Evolutionary conservation across 768 basidiomycete species (phyloP).

Genomic region (Russula olivacea): DNA sequence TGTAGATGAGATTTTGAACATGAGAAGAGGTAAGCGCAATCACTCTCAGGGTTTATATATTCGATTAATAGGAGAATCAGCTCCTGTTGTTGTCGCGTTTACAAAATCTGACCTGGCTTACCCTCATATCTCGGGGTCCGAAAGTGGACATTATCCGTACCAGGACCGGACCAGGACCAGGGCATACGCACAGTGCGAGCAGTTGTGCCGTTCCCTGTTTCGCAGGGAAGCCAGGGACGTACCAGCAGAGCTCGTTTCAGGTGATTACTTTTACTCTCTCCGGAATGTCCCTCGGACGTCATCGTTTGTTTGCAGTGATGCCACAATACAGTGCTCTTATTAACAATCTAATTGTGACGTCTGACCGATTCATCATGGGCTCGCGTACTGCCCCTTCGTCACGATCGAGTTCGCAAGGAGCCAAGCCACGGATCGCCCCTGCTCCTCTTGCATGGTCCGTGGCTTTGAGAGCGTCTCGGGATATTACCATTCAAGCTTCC

Average conservation of each 20-base stretch:
- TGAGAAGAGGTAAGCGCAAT: neutral
- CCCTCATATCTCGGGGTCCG: neutral
- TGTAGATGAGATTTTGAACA: neutral
- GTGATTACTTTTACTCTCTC: neutral
- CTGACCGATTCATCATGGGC: neutral
- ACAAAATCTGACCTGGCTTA: neutral
- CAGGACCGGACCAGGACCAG: neutral
- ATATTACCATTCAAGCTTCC: constrained; percentile 1
- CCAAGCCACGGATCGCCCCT: neutral
- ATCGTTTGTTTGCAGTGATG: neutral
- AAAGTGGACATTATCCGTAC: neutral
- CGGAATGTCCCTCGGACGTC: neutral
- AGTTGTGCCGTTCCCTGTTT: neutral
- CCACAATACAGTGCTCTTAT: neutral
- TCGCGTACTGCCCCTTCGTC: neutral
- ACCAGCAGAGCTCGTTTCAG: neutral
- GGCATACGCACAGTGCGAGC: neutral
- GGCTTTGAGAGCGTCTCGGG: neutral
- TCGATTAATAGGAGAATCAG: neutral
- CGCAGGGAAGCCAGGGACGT: neutral
- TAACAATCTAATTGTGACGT: neutral
- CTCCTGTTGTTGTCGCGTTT: neutral
- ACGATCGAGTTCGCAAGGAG: neutral
- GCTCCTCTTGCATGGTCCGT: constrained; percentile 3
- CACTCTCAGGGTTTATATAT: neutral